Base-by-base conservation (phyloP, 2,329 filamentous ascomycete species). In the Fusarium praegraminearum region DNA sequence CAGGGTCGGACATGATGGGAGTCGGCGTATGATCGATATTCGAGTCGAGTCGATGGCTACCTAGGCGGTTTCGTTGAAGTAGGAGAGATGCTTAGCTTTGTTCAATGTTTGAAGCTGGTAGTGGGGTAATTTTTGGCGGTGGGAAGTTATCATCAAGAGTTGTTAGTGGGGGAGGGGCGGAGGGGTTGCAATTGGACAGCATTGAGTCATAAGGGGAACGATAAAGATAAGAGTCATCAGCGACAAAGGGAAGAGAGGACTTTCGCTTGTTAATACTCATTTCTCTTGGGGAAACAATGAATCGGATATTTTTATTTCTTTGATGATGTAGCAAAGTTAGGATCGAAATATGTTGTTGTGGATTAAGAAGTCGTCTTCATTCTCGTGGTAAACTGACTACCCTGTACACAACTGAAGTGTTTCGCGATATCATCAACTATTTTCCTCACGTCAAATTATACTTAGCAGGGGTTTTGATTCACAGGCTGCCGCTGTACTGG, bases 61-160 rank as follows among this genome's bases (percentile, higher is more conserved):
- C 32, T 35, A 43, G 30, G 40, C 45, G 43, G 50, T 63, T 20
- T 61, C 40, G 52, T 53, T 41, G 15, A 36, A 36, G 30, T 58
- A n/a, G 30, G 20, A 40, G 30, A 36, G n/a, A 41, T 30, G 41
- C 22, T 53, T 41, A 26, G 33, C 55, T 54, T 56, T 71, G 66
- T 59, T 59, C 44, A 36, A 53, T 65, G 51, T 71, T 71, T 66
- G 72, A 54, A 71, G 49, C 56, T 61, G 49, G 35, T 75, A 61
- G 73, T 74, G 73, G 73, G 73, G 73, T 75, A 71, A 57, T 72
- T 74, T 74, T 74, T 53, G 58, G 61, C 61, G 66, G 32, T 64
- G 55, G 69, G 69, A 71, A 72, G 65, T 67, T 70, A 67, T 60
- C 47, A 57, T 60, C 45, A 44, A 69, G 57, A 69, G 65, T 62